Percentiles rank a stretch among this genome's conserved stretches.
Evolutionary conservation across 2,329 filamentous ascomycete species (phyloP).

Genomic region (Aspergillus tamarii): DNA sequence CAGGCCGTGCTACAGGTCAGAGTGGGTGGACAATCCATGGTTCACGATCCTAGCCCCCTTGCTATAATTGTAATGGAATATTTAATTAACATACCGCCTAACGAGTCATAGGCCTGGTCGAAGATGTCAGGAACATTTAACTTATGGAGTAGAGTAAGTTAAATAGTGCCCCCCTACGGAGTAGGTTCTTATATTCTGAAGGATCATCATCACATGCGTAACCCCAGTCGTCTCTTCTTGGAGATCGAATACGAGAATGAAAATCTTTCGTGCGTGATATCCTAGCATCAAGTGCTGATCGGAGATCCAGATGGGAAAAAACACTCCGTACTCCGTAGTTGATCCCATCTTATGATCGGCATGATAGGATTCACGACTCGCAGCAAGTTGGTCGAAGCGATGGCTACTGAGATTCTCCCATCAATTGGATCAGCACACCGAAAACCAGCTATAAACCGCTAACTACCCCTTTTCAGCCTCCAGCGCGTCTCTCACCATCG

Average conservation of each 20-base stretch:
- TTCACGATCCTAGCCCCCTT: background rate
- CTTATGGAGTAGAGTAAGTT: background rate
- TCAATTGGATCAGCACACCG: background rate
- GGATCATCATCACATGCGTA: background rate
- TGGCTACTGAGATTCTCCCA: background rate
- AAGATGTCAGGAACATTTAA: slow-evolving; percentile 4
- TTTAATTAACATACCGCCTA: background rate
- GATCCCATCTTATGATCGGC: background rate
- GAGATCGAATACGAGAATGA: background rate
- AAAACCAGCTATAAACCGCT: background rate
- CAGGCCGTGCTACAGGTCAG: background rate
- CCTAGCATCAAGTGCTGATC: background rate
- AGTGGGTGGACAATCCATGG: background rate
- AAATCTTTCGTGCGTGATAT: background rate
- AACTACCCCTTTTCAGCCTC: slow-evolving; percentile 3
- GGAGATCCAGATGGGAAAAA: background rate
- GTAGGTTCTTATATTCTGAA: background rate
- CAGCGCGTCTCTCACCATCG: background rate
- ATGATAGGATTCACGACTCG: background rate
- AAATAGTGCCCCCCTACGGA: background rate
- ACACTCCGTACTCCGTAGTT: background rate
- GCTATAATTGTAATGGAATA: background rate
- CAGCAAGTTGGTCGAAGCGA: background rate
- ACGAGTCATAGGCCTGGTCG: too few relatives aligned
- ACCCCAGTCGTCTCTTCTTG: background rate